Conservation (phyloP, 257 asterid genomes). For the Salvia miltiorrhiza region DNA sequence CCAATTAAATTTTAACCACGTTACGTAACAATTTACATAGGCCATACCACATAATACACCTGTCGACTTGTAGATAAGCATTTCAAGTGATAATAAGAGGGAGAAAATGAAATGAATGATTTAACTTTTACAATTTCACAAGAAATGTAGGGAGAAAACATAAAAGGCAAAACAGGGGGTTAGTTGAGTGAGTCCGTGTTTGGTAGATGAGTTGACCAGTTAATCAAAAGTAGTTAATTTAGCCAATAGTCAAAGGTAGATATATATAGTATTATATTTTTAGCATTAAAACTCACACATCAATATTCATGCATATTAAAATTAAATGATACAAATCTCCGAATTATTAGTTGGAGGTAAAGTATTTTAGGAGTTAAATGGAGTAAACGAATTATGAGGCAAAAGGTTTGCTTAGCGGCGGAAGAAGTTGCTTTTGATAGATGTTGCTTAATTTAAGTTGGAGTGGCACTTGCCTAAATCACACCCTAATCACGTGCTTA, state of each 20-base stretch:
- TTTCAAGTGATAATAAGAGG: neutral
- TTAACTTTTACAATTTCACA: neutral
- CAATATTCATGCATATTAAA: too few species aligned
- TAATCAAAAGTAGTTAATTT: conserved; percentile 16
- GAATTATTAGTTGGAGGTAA: too few species aligned
- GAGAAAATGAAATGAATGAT: neutral
- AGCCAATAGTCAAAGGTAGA: conserved; percentile 19
- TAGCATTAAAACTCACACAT: too few species aligned
- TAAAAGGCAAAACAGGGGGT: neutral
- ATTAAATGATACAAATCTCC: too few species aligned
- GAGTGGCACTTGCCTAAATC: neutral
- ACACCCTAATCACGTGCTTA: conserved; percentile 22
- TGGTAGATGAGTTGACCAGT: conserved; percentile 15
- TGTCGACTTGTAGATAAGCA: neutral
- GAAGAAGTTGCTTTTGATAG: conserved; percentile 17
- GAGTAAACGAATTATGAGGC: too few species aligned
- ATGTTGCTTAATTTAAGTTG: too few species aligned
- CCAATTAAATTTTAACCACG: too few species aligned
- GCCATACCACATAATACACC: neutral
- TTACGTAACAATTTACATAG: too few species aligned
- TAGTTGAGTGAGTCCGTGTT: neutral
- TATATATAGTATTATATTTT: too few species aligned
- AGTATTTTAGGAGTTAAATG: too few species aligned
- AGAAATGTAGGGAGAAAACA: neutral
- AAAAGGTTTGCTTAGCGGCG: conserved; percentile 20